Percentiles rank a stretch among this genome's conserved stretches.
phyloP scores from a whole-genome alignment of 2,329 filamentous ascomycete species.

The Exophiala dermatitidis region DNA sequence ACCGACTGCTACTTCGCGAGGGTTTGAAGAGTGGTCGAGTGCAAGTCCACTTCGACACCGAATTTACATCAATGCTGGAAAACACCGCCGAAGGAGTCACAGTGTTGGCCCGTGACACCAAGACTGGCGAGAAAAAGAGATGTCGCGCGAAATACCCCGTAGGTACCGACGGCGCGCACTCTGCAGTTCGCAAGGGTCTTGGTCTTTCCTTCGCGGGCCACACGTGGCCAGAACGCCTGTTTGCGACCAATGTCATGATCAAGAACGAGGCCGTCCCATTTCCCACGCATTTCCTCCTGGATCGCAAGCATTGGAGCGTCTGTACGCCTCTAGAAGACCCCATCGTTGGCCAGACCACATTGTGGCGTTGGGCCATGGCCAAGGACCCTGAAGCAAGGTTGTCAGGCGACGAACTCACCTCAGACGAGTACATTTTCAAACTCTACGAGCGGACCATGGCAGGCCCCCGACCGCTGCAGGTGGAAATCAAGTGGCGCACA shows the following conservation, averaged over 20 bases:
- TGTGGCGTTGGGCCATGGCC: slow-evolving; percentile 13
- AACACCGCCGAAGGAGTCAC: slow-evolving; percentile 8
- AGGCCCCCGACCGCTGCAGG: slow-evolving; percentile 8
- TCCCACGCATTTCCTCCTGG: slow-evolving; percentile 7
- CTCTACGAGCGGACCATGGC: slow-evolving; percentile 11
- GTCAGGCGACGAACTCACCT: slow-evolving; percentile 10
- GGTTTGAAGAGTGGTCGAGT: slow-evolving; percentile 13
- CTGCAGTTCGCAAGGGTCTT: slow-evolving; percentile 6
- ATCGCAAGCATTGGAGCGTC: slow-evolving; percentile 7
- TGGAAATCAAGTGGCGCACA: slow-evolving; percentile 6
- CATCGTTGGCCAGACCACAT: slow-evolving; percentile 6
- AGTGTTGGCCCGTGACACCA: not conserved
- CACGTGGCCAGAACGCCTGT: slow-evolving; percentile 14
- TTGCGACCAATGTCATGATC: slow-evolving; percentile 10
- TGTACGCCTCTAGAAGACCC: slow-evolving; percentile 11
- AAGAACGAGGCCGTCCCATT: slow-evolving; percentile 2
- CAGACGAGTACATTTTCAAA: slow-evolving; percentile 6
- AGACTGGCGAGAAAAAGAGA: not conserved
- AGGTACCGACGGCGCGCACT: slow-evolving; percentile 10
- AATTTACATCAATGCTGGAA: slow-evolving; percentile 3
- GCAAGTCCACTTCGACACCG: slow-evolving; percentile 10
- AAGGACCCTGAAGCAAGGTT: slow-evolving; percentile 2
- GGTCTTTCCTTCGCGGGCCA: slow-evolving; percentile 14
- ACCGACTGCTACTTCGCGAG: slow-evolving; percentile 9
- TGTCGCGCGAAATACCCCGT: slow-evolving; percentile 5